phyloP scores from a whole-genome alignment of 2,329 filamentous ascomycete genomes.

The Sarocladiaceae sp. region DNA sequence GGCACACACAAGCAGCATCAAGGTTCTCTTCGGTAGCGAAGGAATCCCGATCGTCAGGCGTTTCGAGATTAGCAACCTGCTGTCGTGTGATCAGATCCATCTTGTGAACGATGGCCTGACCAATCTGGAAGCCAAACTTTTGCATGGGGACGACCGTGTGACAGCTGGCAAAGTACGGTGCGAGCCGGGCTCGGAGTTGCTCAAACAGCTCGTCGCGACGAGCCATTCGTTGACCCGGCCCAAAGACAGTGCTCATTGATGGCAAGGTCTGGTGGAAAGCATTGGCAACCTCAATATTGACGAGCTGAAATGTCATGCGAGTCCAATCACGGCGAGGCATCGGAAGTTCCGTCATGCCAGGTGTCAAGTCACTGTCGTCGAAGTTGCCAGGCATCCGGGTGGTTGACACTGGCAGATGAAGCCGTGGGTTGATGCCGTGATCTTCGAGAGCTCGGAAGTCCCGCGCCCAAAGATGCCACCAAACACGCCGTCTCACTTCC shows the following conservation, averaged over 20 bases:
- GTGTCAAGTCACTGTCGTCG: constrained; percentile 30
- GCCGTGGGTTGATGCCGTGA: constrained; percentile 31
- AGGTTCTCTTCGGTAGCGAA: constrained; percentile 8
- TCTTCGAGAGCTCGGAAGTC: constrained; percentile 56
- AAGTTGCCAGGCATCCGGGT: constrained; percentile 44
- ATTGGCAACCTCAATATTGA: constrained; percentile 17
- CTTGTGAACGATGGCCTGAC: constrained; percentile 4
- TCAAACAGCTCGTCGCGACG: neutral
- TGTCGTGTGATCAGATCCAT: constrained; percentile 3
- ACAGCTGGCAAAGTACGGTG: neutral
- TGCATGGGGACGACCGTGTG: neutral
- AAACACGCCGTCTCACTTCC: constrained; percentile 56
- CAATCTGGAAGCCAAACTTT: constrained; percentile 1
- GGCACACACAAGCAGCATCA: neutral
- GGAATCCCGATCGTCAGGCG: constrained; percentile 3
- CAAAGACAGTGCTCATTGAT: neutral
- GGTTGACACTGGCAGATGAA: constrained; percentile 18
- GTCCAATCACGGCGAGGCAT: constrained; percentile 43
- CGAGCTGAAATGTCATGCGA: constrained; percentile 39
- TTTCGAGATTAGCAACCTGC: constrained; percentile 2
- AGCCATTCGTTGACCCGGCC: constrained; percentile 4
- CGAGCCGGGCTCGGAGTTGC: neutral
- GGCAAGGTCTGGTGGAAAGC: constrained; percentile 4
- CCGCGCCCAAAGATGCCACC: constrained; percentile 54
- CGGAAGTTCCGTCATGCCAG: constrained; percentile 34